A percentile compares a stretch with the other conserved stretches of the same genome.
These are phyloP conservation scores for Poterioochromonas sp. DNA, from an alignment of 352 stramenopile genomes.

Conservation along the genomic window DNA sequence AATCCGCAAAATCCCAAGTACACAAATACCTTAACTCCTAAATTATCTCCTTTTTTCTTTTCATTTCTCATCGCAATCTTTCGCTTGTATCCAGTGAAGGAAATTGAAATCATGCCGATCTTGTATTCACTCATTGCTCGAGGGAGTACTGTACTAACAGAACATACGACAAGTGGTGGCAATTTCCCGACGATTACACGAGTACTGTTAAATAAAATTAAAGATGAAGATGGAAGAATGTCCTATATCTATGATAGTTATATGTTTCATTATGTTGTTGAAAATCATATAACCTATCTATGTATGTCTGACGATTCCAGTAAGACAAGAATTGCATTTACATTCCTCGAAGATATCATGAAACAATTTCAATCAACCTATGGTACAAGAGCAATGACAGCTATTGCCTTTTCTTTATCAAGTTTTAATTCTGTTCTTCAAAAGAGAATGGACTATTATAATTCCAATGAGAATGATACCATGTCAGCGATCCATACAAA, in stretches of 20 bases:
- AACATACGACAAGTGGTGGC: constrained; percentile 74
- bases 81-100: no score
- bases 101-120: no score
- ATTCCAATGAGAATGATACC: constrained; percentile 56
- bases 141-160: no score
- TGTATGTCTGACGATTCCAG: constrained; percentile 90
- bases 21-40: no score
- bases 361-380: constrained; percentile 33
- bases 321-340: constrained; percentile 82
- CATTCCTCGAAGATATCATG: constrained; percentile 95
- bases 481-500: constrained; percentile 81
- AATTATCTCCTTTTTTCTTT: no score
- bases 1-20: no score
- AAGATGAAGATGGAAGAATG: constrained; percentile 79
- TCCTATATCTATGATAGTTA: constrained; percentile 89
- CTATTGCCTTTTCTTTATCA: constrained; percentile 94
- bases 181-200: constrained; percentile 96
- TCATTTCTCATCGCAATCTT: no score
- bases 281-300: constrained; percentile 87
- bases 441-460: constrained; percentile 19
- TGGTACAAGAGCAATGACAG: constrained; percentile 45
- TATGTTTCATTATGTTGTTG: constrained; percentile 80
- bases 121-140: no score
- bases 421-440: constrained; percentile 83
- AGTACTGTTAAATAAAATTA: constrained; percentile 90